Percentiles rank a stretch among this genome's conserved stretches.
These are phyloP conservation scores for Pseudonitzschia multiseries DNA, from an alignment of 108 stramenopile genomes.

Conservation along the genomic window DNA sequence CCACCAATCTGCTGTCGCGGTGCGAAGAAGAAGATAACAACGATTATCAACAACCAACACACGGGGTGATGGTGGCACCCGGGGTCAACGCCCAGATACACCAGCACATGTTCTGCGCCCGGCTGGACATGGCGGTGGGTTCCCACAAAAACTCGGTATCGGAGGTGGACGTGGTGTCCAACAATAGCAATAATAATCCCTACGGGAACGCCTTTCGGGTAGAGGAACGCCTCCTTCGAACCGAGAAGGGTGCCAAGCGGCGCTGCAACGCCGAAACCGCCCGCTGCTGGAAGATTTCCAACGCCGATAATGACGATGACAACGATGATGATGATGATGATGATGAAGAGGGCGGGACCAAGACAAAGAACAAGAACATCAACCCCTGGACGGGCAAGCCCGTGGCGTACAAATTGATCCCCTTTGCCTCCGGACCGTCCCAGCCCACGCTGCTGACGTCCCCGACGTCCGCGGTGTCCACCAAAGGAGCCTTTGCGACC, in stretches of 20 bases:
- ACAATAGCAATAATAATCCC: constrained; percentile 26
- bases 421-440: constrained; percentile 49
- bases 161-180: constrained; percentile 45
- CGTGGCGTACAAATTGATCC: constrained; percentile 51
- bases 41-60: neutral
- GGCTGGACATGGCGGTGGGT: constrained; percentile 72
- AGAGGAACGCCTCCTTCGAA: constrained; percentile 42
- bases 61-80: too few species aligned
- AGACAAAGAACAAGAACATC: neutral
- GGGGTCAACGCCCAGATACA: constrained; percentile 68
- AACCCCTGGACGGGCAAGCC: constrained; percentile 54
- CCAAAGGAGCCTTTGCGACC: constrained; percentile 50
- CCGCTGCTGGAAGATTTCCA: constrained; percentile 61
- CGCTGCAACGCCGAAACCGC: constrained; percentile 41
- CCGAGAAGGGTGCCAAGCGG: constrained; percentile 42
- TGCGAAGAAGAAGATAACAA: constrained; percentile 25
- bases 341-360: too few species aligned
- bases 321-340: neutral
- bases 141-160: constrained; percentile 51
- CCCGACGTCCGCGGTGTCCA: constrained; percentile 36
- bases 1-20: constrained; percentile 57
- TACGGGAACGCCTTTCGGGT: constrained; percentile 50
- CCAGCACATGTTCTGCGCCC: constrained; percentile 77
- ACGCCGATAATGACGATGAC: constrained; percentile 25
- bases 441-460: constrained; percentile 42